phyloP scores from a whole-genome alignment of 2,329 filamentous ascomycete species.

The Stachybotrys echinatus region DNA sequence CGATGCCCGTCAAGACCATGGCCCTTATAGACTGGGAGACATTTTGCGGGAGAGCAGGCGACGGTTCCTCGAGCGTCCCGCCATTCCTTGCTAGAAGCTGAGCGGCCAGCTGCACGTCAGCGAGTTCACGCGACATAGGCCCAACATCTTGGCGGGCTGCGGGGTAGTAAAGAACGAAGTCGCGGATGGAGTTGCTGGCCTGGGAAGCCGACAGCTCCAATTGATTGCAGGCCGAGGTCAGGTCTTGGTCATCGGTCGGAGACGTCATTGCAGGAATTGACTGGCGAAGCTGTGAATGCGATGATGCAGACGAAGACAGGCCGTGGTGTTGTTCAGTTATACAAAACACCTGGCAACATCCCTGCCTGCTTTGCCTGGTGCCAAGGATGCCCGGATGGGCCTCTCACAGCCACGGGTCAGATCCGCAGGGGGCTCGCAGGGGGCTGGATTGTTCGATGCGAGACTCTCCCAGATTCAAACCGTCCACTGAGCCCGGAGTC shows the following conservation, averaged over 20 bases:
- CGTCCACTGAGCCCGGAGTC: no score
- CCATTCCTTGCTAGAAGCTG: conserved; percentile 17
- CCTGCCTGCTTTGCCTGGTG: no score
- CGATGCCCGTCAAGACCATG: conserved; percentile 11
- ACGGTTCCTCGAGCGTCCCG: conserved; percentile 9
- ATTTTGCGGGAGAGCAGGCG: conserved; percentile 7
- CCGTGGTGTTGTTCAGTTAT: no score
- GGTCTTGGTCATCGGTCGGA: background rate
- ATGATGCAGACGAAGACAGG: no score
- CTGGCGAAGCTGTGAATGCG: no score
- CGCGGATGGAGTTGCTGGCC: conserved; percentile 6
- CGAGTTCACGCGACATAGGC: conserved; percentile 19
- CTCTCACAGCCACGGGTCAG: no score
- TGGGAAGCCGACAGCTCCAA: background rate
- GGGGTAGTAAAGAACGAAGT: conserved; percentile 16
- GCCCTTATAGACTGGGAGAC: conserved; percentile 9
- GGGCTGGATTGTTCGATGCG: no score
- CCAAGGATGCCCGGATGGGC: no score
- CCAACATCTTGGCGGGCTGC: conserved; percentile 15
- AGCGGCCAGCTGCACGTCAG: conserved; percentile 18
- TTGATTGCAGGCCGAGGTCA: background rate
- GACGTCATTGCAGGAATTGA: no score
- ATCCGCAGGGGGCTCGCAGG: no score
- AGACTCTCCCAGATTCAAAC: no score
- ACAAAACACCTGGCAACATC: no score